Base-by-base conservation (phyloP, 371 early-diverging fungal species). In the Saksenaea vasiformis region DNA sequence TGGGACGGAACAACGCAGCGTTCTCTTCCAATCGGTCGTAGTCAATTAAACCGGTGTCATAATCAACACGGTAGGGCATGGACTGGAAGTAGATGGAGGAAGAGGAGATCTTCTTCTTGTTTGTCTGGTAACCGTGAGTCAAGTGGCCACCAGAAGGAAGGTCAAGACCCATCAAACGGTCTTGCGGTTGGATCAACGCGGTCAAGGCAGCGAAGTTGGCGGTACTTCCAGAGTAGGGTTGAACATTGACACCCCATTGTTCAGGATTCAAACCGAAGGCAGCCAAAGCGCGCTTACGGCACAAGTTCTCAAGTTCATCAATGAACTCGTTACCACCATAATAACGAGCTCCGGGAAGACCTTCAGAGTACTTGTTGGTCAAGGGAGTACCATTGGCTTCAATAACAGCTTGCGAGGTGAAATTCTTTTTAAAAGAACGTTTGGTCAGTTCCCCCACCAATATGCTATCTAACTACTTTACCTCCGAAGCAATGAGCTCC, bases 351-450 rank as follows among this genome's bases (percentile, higher is more conserved):
- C 94, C 93, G 36, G 97, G 97, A 58, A 93, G 93, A 86, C 99
- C 99, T 81, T 99, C 99, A 17, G 98, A 97, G 87, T 99, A 99
- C 84, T 99, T 99, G 93, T 99, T 99, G 73, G 97, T 97, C 85
- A 99, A 87, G 15, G 94, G 85, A n/a, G 99, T 97, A 55, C 98
- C 98, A 61, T 96, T 92, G 66, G 98, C 99, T 73, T 96, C 93
- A 90, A 98, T 95, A 56, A 98, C 99, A 36, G 97, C 92, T 70
- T 90, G 90, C 47, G 97, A 96, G 37, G 99, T 98, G 76, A 97
- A 99, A 90, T 99, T 99, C 94, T 97, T 84, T 41, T 17, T n/a
- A n/a, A n/a, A n/a, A n/a, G n/a, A n/a, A 19, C 28, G 22, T 10
- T 36, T 39, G 8, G 26, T 41, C 17, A 41, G 43, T 62, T 24